Conservation (phyloP, 2,329 filamentous ascomycete genomes). For the Aspergillus brasiliensis region DNA sequence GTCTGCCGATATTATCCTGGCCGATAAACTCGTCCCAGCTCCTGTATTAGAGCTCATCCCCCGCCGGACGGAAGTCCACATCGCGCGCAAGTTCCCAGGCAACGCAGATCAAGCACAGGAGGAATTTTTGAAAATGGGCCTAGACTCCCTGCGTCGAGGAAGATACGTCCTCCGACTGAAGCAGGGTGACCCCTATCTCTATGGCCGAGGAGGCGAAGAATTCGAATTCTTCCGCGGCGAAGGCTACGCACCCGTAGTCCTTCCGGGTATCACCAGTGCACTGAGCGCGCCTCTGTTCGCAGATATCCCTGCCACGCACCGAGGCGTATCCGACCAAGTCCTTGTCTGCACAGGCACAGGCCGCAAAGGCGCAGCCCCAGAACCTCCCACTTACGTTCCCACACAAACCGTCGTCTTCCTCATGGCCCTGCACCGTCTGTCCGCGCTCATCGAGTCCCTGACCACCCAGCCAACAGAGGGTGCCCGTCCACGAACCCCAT, state of each 20-base stretch:
- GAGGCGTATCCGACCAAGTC: constrained; percentile 87
- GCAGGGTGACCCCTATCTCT: constrained; percentile 95
- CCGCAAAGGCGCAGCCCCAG: constrained; percentile 78
- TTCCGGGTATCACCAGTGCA: constrained; percentile 89
- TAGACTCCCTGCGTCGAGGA: constrained; percentile 68
- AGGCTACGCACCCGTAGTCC: constrained; percentile 70
- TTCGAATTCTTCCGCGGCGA: constrained; percentile 76
- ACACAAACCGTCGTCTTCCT: constrained; percentile 87
- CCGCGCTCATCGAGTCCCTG: constrained; percentile 71
- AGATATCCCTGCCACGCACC: constrained; percentile 82
- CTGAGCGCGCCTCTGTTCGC: constrained; percentile 87
- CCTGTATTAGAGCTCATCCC: constrained; percentile 87
- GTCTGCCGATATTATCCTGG: constrained; percentile 51
- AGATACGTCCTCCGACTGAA: constrained; percentile 86
- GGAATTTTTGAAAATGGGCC: constrained; percentile 78
- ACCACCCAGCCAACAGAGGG: constrained; percentile 40
- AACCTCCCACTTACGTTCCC: constrained; percentile 75
- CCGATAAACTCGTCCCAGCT: constrained; percentile 64
- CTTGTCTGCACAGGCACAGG: constrained; percentile 96
- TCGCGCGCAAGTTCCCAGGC: constrained; percentile 95
- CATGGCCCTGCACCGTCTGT: constrained; percentile 89
- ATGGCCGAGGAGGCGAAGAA: constrained; percentile 92
- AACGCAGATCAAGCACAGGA: constrained; percentile 93
- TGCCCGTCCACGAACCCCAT: constrained; percentile 43
- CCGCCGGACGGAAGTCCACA: constrained; percentile 82